Evolutionary conservation across 192 early-diverging fungal genomes (phyloP).

Genomic region (Coemansia sp.): DNA sequence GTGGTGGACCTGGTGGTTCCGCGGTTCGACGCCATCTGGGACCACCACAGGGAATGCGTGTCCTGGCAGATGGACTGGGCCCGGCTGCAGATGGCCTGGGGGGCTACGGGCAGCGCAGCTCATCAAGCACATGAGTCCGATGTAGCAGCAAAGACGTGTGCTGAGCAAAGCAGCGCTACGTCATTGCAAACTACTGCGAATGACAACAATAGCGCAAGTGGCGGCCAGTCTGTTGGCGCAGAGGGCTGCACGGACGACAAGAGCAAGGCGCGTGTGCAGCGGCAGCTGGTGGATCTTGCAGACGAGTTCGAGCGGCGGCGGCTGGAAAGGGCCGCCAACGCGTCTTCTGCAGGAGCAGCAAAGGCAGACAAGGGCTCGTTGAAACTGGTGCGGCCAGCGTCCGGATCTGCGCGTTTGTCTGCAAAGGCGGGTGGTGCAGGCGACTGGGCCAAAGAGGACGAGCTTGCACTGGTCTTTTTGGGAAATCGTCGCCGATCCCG

Average conservation of each 20-base stretch:
- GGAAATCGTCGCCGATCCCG: constrained; percentile 22
- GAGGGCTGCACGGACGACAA: background rate
- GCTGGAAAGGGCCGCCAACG: background rate
- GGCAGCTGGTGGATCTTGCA: constrained; percentile 13
- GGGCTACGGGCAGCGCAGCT: background rate
- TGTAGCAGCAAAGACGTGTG: background rate
- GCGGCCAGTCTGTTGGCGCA: background rate
- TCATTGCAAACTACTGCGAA: background rate
- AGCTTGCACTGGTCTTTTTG: constrained; percentile 32
- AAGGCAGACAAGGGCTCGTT: background rate
- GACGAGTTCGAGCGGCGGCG: constrained; percentile 10
- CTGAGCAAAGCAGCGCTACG: no score
- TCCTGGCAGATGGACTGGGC: constrained; percentile 41
- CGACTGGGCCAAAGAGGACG: constrained; percentile 22
- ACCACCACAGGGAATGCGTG: constrained; percentile 26
- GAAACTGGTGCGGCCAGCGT: no score
- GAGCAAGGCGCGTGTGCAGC: background rate
- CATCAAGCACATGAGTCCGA: background rate
- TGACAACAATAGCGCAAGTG: background rate
- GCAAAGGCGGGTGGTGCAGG: background rate
- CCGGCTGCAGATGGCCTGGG: constrained; percentile 15
- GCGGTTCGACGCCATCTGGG: constrained; percentile 45
- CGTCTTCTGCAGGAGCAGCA: background rate
- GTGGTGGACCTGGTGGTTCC: constrained; percentile 16
- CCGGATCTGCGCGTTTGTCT: background rate